A percentile compares a stretch with the other conserved stretches of the same genome.
These are phyloP conservation scores for Fistulifera solaris DNA, from an alignment of 108 stramenopile species.

Conservation along the genomic window DNA sequence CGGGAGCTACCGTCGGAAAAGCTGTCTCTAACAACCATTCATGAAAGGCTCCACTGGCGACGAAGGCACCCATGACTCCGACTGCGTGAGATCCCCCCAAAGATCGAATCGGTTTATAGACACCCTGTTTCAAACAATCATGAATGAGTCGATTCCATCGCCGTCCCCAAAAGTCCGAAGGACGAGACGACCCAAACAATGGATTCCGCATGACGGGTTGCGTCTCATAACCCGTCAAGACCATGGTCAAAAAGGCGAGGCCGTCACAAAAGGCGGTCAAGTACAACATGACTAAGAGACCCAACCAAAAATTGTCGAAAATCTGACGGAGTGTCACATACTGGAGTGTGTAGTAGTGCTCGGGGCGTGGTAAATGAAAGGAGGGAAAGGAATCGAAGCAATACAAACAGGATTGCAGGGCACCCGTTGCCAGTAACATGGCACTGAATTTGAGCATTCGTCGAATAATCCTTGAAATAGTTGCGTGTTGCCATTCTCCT, in stretches of 20 bases:
- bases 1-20: neutral
- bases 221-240: slow-evolving; percentile 18
- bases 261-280: slow-evolving; percentile 47
- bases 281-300: slow-evolving; percentile 48
- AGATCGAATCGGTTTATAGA: slow-evolving; percentile 53
- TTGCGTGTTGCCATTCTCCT: slow-evolving; percentile 1
- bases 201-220: slow-evolving; percentile 34
- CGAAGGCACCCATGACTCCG: slow-evolving; percentile 44
- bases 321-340: neutral
- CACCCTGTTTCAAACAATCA: slow-evolving; percentile 48
- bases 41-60: slow-evolving; percentile 64
- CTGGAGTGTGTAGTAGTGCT: slow-evolving; percentile 1
- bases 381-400: slow-evolving; percentile 6
- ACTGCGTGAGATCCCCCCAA: slow-evolving; percentile 6
- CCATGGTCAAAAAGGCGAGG: slow-evolving; percentile 22
- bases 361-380: neutral
- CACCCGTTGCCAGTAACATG: neutral
- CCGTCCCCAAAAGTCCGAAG: slow-evolving; percentile 64
- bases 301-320: neutral
- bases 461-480: neutral
- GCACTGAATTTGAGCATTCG: neutral
- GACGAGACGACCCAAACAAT: slow-evolving; percentile 35
- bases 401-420: neutral
- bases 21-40: slow-evolving; percentile 40
- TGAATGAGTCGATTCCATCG: slow-evolving; percentile 68